These are phyloP conservation scores for Capronia epimyces DNA, from an alignment of 2,329 filamentous ascomycete species.

Conservation along the genomic window DNA sequence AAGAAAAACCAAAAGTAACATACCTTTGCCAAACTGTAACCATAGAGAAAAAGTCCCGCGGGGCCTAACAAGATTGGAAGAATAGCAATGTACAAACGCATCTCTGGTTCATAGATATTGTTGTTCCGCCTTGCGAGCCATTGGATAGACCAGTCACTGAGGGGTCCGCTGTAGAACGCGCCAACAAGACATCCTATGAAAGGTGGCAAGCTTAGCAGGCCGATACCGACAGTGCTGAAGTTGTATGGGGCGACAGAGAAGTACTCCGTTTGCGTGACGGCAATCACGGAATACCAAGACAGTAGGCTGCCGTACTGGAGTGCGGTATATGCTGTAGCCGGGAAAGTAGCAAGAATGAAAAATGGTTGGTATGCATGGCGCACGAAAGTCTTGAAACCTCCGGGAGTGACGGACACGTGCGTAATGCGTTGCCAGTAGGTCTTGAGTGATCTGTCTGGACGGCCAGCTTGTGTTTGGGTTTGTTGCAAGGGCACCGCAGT, in stretches of 20 bases:
- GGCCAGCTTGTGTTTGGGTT: background rate
- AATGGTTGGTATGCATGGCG: constrained; percentile 22
- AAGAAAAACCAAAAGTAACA: no score
- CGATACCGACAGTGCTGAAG: constrained; percentile 32
- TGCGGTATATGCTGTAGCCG: constrained; percentile 37
- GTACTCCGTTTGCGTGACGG: constrained; percentile 32
- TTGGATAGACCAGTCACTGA: constrained; percentile 38
- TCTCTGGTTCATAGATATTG: constrained; percentile 47
- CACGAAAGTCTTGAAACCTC: constrained; percentile 32
- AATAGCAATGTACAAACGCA: constrained; percentile 39
- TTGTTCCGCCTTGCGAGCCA: constrained; percentile 41
- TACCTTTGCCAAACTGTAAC: no score
- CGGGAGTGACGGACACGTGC: constrained; percentile 30
- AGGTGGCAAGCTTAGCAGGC: constrained; percentile 32
- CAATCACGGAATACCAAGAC: constrained; percentile 33
- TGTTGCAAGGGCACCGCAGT: no score
- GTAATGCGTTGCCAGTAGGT: constrained; percentile 31
- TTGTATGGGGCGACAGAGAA: constrained; percentile 35
- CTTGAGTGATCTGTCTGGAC: constrained; percentile 9
- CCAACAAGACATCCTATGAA: constrained; percentile 40
- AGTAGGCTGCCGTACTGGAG: constrained; percentile 38
- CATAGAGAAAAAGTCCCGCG: no score
- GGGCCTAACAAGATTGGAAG: constrained; percentile 29
- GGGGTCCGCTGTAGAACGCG: constrained; percentile 36
- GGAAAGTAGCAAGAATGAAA: constrained; percentile 18